Conservation (phyloP, 164 flowering plant species). For the Vitis rotundifolia region DNA sequence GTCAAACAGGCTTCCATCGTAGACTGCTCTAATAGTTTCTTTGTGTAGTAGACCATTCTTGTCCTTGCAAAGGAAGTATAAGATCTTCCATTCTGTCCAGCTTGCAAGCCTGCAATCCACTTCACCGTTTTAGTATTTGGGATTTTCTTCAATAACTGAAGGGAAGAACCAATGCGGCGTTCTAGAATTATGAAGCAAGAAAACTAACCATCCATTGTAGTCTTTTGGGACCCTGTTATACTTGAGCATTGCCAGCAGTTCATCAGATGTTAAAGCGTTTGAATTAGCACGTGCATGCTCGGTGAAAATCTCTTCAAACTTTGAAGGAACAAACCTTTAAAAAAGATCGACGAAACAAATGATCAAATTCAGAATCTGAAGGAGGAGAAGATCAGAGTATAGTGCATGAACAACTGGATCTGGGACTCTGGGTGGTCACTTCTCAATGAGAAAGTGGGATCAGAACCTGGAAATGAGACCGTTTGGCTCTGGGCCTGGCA, state of each 20-base stretch:
- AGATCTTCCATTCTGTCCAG: slow-evolving; percentile 61
- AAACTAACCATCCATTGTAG: slow-evolving; percentile 61
- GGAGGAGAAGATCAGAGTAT: no score
- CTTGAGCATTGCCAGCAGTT: slow-evolving; percentile 58
- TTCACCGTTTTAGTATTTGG: background rate
- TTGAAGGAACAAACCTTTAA: slow-evolving; percentile 52
- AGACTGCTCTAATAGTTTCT: slow-evolving; percentile 61
- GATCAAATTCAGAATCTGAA: no score
- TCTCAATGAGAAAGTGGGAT: no score
- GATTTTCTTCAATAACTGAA: no score
- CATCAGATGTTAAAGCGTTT: slow-evolving; percentile 64
- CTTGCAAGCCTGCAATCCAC: slow-evolving; percentile 49
- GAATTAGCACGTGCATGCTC: slow-evolving; percentile 55
- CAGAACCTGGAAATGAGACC: no score
- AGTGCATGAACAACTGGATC: no score
- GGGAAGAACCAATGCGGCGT: no score
- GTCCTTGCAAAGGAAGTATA: slow-evolving; percentile 66
- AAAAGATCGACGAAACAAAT: background rate
- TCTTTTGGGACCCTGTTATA: slow-evolving; percentile 72
- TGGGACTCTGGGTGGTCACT: no score
- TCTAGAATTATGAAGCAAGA: background rate
- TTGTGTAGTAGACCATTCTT: slow-evolving; percentile 58
- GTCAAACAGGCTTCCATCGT: slow-evolving; percentile 75
- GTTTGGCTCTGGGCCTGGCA: no score
- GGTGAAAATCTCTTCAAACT: slow-evolving; percentile 73